Base-by-base conservation (phyloP, 495 filamentous ascomycete species). In the Penicillium ochrochloron region DNA sequence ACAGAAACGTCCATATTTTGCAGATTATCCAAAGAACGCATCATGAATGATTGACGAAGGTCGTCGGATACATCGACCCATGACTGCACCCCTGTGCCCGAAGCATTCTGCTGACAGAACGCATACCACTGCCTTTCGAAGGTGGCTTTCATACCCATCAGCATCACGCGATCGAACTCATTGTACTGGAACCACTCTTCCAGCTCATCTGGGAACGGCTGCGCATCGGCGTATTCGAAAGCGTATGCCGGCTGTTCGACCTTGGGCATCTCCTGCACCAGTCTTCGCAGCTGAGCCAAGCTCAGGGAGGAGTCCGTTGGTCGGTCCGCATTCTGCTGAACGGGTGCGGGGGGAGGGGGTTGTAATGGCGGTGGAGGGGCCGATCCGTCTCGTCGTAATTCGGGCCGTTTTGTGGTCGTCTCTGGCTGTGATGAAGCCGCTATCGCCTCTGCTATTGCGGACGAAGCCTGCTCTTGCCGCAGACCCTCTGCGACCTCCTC, bases 121-220 rank as follows among this genome's bases (percentile, higher is more conserved):
- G 76, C 74, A 41, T 66, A 69, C 88, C 88, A 91, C 67, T 85
- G 81, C 63, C 83, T 82, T 54, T 91, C 83, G 69, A 96, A 97
- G 4, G 86, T 87, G 27, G 85, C 76, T 69, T 91, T 92, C 37
- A 90, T 88, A 41, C 85, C 82, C 46, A 88, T 82, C 54, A 95
- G 76, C 80, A 84, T 82, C 50, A 76, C 79, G 51, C 90, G 84
- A 61, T 92, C 90, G 75, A 91, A 92, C 62, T 93, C 90, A 52
- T 79, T 83, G 77, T 99, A 98, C 53, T 88, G 84, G 75, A 99
- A 99, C 94, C 94, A 98, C 76, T 98, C 95, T 68, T 97, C 92
- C 23, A 98, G 80, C 79, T 99, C 95, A 61, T 95, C 93, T 9
- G 88, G 84, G 63, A 96, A 89, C 2, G 87, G 82, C 44, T 92